Evolutionary conservation across 2,329 filamentous ascomycete genomes (phyloP), one percentile per base, ranked within the genome.

Genomic region (Emydomyces testavorans): DNA sequence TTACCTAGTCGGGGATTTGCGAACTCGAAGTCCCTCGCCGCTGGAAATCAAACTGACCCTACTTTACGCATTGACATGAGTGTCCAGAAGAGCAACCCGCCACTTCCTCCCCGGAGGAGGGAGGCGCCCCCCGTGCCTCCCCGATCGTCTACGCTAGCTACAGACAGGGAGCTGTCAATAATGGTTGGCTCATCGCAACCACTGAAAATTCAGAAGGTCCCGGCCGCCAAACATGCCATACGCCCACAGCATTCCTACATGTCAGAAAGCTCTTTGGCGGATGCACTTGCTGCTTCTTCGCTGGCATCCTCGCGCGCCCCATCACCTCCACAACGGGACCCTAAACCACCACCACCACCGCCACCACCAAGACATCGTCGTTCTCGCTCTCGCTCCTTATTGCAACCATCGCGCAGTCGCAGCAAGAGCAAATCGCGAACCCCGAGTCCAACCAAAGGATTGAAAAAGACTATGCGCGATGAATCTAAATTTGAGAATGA

Each of bases 261-360:
- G 15, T 41, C 45, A 3, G 44, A 49, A 24, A 51, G 35, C 51
- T 62, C 64, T 4, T 60, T 69, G 11, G 64, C 71, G 57, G 29
- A 35, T 15, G 69, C 70, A 23, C 69, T 72, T 52, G 65, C 71
- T 15, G 70, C 69, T 15, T 71, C 69, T 8, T 71, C 70, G 28
- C 53, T 71, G 2, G 70, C 69, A 47, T 70, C 70, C 31, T 59
- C 62, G 6, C 64, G 64, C 39, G 65, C 64, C 26, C 61, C 65
- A 10, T 67, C 69, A 10, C 58, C 65, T 16, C 59, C 58, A n/a
- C 66, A 58, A 52, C 38, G 57, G 39, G 52, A 55, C 6, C 59
- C 63, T 11, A 67, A 37, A 29, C 43, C 68, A 10, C 61, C 65
- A 1, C 43, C 68, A 10, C 61, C 65, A 1, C 62, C 63, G 20